Evolutionary conservation across 768 basidiomycete genomes (phyloP).

Genomic region (Boletus eberwhitei): DNA sequence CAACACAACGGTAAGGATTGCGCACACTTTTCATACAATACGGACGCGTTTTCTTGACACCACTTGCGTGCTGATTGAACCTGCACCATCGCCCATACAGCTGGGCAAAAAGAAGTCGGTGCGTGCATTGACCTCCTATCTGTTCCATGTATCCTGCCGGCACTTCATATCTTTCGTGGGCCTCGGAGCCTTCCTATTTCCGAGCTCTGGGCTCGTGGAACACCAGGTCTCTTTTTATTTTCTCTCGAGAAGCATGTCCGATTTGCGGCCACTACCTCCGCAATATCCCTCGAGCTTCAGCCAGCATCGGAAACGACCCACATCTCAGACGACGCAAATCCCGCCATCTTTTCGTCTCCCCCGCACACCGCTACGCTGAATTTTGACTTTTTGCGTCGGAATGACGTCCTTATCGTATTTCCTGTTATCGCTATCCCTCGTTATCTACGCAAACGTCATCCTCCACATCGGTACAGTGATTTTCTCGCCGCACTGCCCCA

Average conservation of each 20-base stretch:
- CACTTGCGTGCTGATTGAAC: conserved; percentile 1
- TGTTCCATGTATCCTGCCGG: conserved; percentile 3
- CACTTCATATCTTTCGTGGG: conserved; percentile 10
- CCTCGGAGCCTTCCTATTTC: conserved; percentile 25
- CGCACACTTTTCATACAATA: conserved; percentile 15
- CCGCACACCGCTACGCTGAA: neutral
- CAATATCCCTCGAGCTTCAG: neutral
- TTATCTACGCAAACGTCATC: conserved; percentile 20
- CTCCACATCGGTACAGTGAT: conserved; percentile 12
- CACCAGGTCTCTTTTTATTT: too few relatives aligned
- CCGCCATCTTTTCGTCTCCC: neutral
- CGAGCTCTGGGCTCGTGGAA: conserved; percentile 5
- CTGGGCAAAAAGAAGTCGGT: conserved; percentile 8
- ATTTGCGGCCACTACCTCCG: neutral
- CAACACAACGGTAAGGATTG: conserved; percentile 3
- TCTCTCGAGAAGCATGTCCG: too few relatives aligned
- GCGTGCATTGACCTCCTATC: conserved; percentile 9
- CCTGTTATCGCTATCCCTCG: conserved; percentile 10
- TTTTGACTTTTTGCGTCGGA: neutral
- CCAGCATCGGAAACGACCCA: too few relatives aligned
- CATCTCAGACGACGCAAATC: too few relatives aligned
- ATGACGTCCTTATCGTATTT: conserved; percentile 5
- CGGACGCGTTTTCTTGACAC: neutral
- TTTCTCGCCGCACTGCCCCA: conserved; percentile 19
- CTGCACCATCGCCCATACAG: neutral